These are phyloP conservation scores for Clitopilus hobsonii DNA, from an alignment of 768 basidiomycete genomes.

Conservation along the genomic window DNA sequence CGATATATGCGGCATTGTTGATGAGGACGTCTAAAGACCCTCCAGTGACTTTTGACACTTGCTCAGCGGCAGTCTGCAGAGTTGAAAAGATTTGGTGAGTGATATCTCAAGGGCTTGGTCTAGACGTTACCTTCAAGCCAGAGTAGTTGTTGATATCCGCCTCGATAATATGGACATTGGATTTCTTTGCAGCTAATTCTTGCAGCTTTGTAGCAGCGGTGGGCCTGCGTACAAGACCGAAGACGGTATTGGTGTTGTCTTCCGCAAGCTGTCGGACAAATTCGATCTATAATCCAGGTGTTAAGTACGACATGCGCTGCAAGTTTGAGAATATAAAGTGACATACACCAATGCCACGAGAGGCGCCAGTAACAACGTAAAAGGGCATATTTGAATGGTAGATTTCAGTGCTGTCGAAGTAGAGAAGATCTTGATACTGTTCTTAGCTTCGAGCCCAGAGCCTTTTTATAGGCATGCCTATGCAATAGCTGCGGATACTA, in stretches of 20 bases:
- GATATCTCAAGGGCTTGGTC: too few species aligned
- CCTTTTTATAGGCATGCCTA: too few species aligned
- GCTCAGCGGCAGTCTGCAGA: slow-evolving; percentile 18
- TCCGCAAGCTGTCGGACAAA: slow-evolving; percentile 4
- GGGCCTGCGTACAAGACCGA: slow-evolving; percentile 9
- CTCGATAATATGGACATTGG: slow-evolving; percentile 28
- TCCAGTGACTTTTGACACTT: slow-evolving; percentile 21
- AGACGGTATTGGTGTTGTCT: slow-evolving; percentile 4
- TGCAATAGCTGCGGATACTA: too few species aligned
- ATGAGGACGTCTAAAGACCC: slow-evolving; percentile 31
- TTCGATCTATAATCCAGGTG: slow-evolving; percentile 3
- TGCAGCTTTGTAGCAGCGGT: not conserved
- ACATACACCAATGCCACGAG: slow-evolving; percentile 10
- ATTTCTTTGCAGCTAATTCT: slow-evolving; percentile 1
- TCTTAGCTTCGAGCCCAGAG: too few species aligned
- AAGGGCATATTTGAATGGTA: slow-evolving; percentile 7
- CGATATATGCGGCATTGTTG: slow-evolving; percentile 27
- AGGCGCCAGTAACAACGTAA: slow-evolving; percentile 9
- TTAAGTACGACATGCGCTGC: not conserved
- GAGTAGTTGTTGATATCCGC: slow-evolving; percentile 28
- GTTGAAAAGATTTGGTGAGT: too few species aligned
- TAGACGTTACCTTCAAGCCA: slow-evolving; percentile 26
- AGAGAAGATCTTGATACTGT: too few species aligned
- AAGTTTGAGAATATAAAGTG: not conserved
- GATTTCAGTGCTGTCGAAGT: too few species aligned